Evolutionary conservation across 805 yeast species (phyloP).

Genomic region (Cyberlindnera subsufficiens): DNA sequence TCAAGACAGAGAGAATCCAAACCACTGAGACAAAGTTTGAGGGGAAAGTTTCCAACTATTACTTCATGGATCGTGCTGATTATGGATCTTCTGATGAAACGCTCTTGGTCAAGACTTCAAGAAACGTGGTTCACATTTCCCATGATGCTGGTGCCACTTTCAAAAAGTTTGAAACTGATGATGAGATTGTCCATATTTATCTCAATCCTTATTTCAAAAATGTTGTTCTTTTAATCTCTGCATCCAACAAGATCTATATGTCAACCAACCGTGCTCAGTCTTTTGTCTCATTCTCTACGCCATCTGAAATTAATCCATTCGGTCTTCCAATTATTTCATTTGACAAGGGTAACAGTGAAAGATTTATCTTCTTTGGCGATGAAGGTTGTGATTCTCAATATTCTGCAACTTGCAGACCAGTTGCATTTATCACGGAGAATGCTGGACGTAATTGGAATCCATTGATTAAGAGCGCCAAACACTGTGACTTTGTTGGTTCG

Average conservation of each 20-base stretch:
- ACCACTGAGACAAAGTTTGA: slow-evolving; percentile 37
- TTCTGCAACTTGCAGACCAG: slow-evolving; percentile 39
- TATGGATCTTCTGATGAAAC: slow-evolving; percentile 48
- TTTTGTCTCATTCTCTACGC: slow-evolving; percentile 32
- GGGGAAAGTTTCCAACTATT: slow-evolving; percentile 47
- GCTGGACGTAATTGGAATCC: slow-evolving; percentile 57
- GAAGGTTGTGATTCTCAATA: slow-evolving; percentile 38
- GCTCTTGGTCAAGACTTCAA: slow-evolving; percentile 49
- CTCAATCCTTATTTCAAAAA: slow-evolving; percentile 56
- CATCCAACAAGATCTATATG: slow-evolving; percentile 32
- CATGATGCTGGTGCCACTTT: slow-evolving; percentile 36
- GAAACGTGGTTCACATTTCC: slow-evolving; percentile 53
- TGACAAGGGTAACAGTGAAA: slow-evolving; percentile 43
- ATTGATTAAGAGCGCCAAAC: slow-evolving; percentile 42
- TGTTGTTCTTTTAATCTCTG: slow-evolving; percentile 25
- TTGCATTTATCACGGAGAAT: slow-evolving; percentile 58
- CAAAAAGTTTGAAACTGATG: slow-evolving; percentile 12
- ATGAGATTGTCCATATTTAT: slow-evolving; percentile 41
- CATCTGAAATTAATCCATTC: slow-evolving; percentile 42
- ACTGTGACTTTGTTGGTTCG: slow-evolving; percentile 62
- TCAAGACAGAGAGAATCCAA: slow-evolving; percentile 20
- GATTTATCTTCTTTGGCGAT: slow-evolving; percentile 66
- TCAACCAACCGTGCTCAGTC: slow-evolving; percentile 61
- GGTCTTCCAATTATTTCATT: slow-evolving; percentile 50
- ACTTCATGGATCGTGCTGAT: slow-evolving; percentile 43